Percentiles rank a stretch among this genome's conserved stretches.
These are phyloP conservation scores for Debaryomycetaceae sp. DNA, from an alignment of 1,139 yeast genomes.

Conservation along the genomic window DNA sequence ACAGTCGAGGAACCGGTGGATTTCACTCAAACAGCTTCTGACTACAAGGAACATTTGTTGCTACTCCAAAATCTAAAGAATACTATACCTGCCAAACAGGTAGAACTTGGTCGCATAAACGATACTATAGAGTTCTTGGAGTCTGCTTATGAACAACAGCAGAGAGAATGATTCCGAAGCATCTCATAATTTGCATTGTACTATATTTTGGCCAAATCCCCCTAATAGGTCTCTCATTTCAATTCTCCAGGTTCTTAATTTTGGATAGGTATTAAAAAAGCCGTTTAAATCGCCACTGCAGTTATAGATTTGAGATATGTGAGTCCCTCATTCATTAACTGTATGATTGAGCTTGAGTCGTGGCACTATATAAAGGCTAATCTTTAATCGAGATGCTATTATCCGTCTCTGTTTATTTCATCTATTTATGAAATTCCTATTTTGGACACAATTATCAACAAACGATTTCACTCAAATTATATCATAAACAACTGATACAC, in stretches of 20 bases:
- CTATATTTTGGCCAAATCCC: background rate
- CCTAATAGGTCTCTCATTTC: too few species aligned
- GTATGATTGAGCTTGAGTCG: too few species aligned
- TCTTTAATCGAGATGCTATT: background rate
- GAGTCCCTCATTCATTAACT: too few species aligned
- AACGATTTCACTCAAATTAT: background rate
- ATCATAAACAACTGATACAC: background rate
- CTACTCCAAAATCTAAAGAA: constrained; percentile 24
- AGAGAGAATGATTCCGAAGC: constrained; percentile 3
- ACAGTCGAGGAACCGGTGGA: constrained; percentile 10
- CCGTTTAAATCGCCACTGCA: too few species aligned
- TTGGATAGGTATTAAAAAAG: too few species aligned
- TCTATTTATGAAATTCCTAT: background rate
- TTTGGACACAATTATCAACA: background rate
- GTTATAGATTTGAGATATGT: too few species aligned
- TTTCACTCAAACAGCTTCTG: constrained; percentile 19
- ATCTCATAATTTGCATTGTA: background rate
- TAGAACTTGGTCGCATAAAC: constrained; percentile 29
- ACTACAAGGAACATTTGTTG: constrained; percentile 25
- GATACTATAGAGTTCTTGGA: constrained; percentile 33
- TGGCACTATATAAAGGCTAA: background rate
- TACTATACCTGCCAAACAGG: constrained; percentile 28
- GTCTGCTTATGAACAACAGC: constrained; percentile 13
- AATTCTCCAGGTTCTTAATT: too few species aligned
- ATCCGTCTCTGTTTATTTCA: background rate